Base-by-base conservation (phyloP, 2,329 filamentous ascomycete species). In the Epichloe baconii region DNA sequence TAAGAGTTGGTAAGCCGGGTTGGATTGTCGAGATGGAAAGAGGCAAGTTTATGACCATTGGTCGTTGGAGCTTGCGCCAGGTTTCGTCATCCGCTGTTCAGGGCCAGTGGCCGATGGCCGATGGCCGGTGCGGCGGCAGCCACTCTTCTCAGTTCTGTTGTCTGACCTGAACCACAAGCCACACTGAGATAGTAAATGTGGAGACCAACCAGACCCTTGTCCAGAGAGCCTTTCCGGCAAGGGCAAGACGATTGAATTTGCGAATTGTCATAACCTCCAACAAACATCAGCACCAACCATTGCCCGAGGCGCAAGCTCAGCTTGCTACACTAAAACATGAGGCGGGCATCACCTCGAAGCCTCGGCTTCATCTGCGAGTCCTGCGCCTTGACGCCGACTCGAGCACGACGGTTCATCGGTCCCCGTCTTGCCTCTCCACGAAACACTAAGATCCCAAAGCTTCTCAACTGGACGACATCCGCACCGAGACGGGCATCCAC, bases 291-390 rank as follows among this genome's bases (percentile, higher is more conserved):
- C 35, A 47, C 45, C 45, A 40, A 5, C 21, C 15, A 40, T 40
- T 40, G 2, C 36, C n/a, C 36, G 19, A 37, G 36, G 14, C 19
- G 19, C 45, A 17, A 35, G 15, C 15, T 17, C 43, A 19, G 43
- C 7, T 12, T 17, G 3, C 36, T 7, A n/a, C 23, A n/a, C 43
- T 14, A 5, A n/a, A n/a, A 35, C 2, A 54, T 54, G 52, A 49
- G 50, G 35, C 44, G 50, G 60, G 61, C 65, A 51, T 59, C 52
- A 36, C 58, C 63, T 14, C 61, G 61, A 21, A 59, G 61, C 48
- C 56, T 67, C 35, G 58, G 66, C 57, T 65, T 69, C 51, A 56
- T 74, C 49, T 76, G 74, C 63, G 69, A 71, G 49, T 63, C 68
- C 47, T 76, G 73, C 59, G 59, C 71, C 49, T 64, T 66, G 54